Base-by-base conservation (phyloP, 2,329 filamentous ascomycete genomes). In the Byssochlamys sp. region DNA sequence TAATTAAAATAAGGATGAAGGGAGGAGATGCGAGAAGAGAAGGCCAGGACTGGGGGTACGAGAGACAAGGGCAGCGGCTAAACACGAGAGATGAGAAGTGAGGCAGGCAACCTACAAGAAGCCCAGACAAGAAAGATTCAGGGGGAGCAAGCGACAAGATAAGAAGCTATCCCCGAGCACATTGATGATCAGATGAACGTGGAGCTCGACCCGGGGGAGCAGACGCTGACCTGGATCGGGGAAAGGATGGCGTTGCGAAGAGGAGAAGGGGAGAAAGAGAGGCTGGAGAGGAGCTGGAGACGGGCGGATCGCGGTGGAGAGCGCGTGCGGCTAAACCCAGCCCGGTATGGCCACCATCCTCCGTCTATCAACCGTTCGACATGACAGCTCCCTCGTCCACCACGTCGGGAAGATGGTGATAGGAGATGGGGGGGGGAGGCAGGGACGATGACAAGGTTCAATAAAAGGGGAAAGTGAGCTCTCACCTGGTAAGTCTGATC, bases 21-120 rank as follows among this genome's bases (percentile, higher is more conserved):
- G 53, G 51, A 27, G 4, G 26, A 58, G 50, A 33, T 28, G 25
- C 35, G 55, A 55, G 54, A 54, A 26, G 35, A 31, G 54, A 54
- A 26, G 35, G 25, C 27, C 25, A 24, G 59, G 35, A 35, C 39
- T 50, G 54, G 56, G 51, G 57, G 57, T 24, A 55, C 54, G 52
- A 57, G 59, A 59, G 57, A 50, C 57, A 60, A 57, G 35, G 55
- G 55, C 50, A 59, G 58, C 29, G 50, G 52, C 11, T 55, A 48
- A 58, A 35, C 59, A 58, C 57, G 54, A 59, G 61, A 57, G 61
- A 59, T 45, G 52, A 54, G 54, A 62, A 58, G 56, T 49, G 57
- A 62, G 66, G 65, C 61, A 72, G 71, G 71, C 72, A 65, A 75
- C 72, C 71, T 74, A 75, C 71, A 73, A 75, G 72, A 72, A 74